Conservation (phyloP, 2,329 filamentous ascomycete genomes). For the Leptographium procerum region DNA sequence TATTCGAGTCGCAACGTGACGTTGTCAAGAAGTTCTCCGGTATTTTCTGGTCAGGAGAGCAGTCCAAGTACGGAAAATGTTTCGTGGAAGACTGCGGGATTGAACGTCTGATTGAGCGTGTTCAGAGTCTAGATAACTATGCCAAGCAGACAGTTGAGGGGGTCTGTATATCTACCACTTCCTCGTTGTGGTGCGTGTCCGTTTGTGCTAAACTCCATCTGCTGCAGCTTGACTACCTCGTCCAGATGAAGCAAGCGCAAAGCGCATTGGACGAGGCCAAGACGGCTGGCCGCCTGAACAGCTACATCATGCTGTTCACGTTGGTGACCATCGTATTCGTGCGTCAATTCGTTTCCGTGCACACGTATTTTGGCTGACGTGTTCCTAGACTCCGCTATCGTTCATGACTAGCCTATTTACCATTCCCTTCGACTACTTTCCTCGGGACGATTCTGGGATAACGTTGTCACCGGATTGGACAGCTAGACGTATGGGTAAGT, state of each 20-base stretch:
- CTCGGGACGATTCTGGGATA: too few species aligned
- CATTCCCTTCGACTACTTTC: neutral
- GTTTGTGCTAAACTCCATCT: neutral
- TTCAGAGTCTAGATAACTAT: neutral
- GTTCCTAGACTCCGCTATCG: neutral
- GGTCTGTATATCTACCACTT: neutral
- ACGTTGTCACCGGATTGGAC: neutral
- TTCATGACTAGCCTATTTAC: constrained; percentile 2
- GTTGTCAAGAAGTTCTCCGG: neutral
- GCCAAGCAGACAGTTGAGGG: neutral
- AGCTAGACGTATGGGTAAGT: neutral
- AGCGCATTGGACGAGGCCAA: neutral
- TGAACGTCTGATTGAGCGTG: neutral
- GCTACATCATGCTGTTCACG: neutral
- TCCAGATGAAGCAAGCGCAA: neutral
- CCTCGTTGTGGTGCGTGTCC: too few species aligned
- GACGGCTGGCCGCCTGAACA: neutral
- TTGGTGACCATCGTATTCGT: neutral
- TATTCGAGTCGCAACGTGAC: neutral
- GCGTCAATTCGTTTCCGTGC: neutral
- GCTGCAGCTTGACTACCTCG: neutral
- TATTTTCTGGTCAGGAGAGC: neutral
- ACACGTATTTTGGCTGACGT: neutral
- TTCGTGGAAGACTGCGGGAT: neutral
- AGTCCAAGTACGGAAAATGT: neutral